A percentile compares a stretch with the other conserved stretches of the same genome.
These are phyloP conservation scores for Paecilomyces sp. DNA, from an alignment of 2,329 filamentous ascomycete species.

Conservation along the genomic window DNA sequence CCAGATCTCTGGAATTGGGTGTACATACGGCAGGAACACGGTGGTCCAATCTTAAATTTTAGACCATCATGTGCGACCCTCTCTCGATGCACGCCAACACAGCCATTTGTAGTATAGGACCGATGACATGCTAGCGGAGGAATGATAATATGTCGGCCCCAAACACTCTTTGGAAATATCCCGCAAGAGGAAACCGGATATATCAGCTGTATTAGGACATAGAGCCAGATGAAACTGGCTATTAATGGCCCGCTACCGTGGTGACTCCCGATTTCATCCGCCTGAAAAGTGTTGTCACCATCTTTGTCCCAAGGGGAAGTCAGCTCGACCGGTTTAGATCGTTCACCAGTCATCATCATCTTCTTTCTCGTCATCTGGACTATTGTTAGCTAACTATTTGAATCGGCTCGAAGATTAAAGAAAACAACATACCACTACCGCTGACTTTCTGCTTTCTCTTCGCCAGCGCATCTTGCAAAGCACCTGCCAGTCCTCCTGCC, in stretches of 20 bases:
- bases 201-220: neutral
- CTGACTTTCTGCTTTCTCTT: slow-evolving; percentile 91
- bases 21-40: neutral
- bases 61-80: neutral
- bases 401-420: neutral
- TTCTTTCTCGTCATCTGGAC: slow-evolving; percentile 38
- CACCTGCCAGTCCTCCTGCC: slow-evolving; percentile 66
- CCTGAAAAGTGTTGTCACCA: neutral
- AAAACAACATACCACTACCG: slow-evolving; percentile 71
- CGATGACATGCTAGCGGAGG: neutral
- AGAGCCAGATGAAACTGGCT: neutral
- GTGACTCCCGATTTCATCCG: neutral
- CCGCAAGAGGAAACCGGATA: neutral
- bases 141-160: neutral
- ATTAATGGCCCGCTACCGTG: neutral
- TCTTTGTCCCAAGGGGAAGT: neutral
- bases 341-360: slow-evolving; percentile 40
- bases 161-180: neutral
- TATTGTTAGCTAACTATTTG: slow-evolving; percentile 3
- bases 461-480: slow-evolving; percentile 67
- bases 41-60: neutral
- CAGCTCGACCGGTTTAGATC: slow-evolving; percentile 1
- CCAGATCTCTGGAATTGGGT: neutral
- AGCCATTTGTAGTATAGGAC: neutral
- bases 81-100: neutral